Evolutionary conservation across 257 asterid genomes (phyloP), one percentile per base, ranked within the genome.

Genomic region (Perilla frutescens): DNA sequence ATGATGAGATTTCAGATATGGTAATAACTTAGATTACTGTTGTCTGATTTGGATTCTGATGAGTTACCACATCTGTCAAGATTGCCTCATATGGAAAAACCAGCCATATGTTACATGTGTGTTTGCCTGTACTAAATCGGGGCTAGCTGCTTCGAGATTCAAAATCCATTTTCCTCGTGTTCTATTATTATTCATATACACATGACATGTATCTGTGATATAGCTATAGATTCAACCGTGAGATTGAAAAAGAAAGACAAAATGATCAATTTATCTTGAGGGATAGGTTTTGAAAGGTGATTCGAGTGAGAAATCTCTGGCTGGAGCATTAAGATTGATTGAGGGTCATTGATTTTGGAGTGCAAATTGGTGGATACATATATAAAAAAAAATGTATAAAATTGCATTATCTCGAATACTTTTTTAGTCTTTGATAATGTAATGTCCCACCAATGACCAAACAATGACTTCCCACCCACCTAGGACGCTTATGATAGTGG

Each of bases 401-500:
- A 1, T n/a, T 39, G 29, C 71, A 66, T 68, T 76, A 81, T 76
- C 62, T 73, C 68, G 64, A 48, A 61, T 12, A 40, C 15, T 61
- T 71, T 65, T 66, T 29, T 68, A 64, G 68, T 77, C 51, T 56
- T 76, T n/a, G 58, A 68, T 40, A 50, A 69, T 54, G 79, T 34
- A 34, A 62, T 60, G 86, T 65, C 82, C 86, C 81, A 79, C 84
- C 41, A 20, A 20, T 20, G 26, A 20, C 26, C 26, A 73, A 73
- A 77, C 11, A 67, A 75, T 45, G 86, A 82, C 79, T 40, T 68
- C 50, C 76, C 79, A 78, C 80, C 78, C 77, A 81, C 59, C 66
- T 79, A 71, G 51, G 79, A 74, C 79, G 41, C 77, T 44, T 48
- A 26, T 62, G 12, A 69, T 70, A 85, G 79, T 83, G 88, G 83